Conservation (phyloP, 768 basidiomycete species). For the Hericium alpestre region DNA sequence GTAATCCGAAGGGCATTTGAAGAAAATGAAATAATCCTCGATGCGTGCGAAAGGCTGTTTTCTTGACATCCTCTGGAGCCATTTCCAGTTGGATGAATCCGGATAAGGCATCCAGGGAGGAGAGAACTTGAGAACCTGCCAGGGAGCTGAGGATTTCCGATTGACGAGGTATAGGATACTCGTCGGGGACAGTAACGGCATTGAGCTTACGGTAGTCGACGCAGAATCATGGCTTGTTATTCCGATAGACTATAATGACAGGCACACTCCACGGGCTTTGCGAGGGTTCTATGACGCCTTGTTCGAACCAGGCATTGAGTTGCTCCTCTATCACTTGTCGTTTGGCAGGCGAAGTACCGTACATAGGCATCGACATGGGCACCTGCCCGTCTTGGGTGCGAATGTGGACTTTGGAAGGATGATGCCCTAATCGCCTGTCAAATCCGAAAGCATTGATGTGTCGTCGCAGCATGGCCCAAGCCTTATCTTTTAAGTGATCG, state of each 20-base stretch:
- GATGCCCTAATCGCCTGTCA: constrained; percentile 15
- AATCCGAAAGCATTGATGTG: constrained; percentile 13
- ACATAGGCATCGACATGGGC: constrained; percentile 5
- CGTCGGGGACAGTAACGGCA: constrained; percentile 14
- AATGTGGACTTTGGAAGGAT: constrained; percentile 1
- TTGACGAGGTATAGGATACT: constrained; percentile 15
- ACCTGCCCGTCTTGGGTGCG: not conserved
- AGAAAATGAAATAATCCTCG: constrained; percentile 30
- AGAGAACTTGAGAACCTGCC: constrained; percentile 19
- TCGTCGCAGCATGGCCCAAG: not conserved
- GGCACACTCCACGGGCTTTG: constrained; percentile 28
- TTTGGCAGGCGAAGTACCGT: constrained; percentile 3
- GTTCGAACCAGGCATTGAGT: constrained; percentile 20
- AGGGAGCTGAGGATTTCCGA: constrained; percentile 15
- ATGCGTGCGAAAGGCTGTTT: constrained; percentile 30
- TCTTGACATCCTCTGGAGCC: constrained; percentile 18
- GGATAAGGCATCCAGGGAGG: constrained; percentile 25
- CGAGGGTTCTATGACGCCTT: constrained; percentile 30
- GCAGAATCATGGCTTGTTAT: constrained; percentile 26
- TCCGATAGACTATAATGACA: constrained; percentile 25
- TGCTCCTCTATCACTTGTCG: constrained; percentile 1
- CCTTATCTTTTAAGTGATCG: constrained; percentile 1
- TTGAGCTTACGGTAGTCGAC: constrained; percentile 26
- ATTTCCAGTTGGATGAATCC: constrained; percentile 32
- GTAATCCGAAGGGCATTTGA: constrained; percentile 27